Evolutionary conservation across 108 stramenopile genomes (phyloP), one percentile per base, ranked within the genome.

Genomic region (Epipyxis sp.): DNA sequence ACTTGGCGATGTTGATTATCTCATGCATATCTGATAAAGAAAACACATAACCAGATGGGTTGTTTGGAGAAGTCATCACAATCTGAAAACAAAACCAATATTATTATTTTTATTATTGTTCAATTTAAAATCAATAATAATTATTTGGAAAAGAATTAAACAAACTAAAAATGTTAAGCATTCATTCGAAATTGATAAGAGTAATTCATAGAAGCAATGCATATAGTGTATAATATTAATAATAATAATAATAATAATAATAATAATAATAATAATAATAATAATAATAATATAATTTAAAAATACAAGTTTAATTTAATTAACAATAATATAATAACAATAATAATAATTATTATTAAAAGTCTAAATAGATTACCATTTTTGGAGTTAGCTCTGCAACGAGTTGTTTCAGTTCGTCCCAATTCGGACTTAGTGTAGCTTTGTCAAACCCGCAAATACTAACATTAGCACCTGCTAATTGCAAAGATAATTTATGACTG

Each of bases 401-500:
- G 44, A 77, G 80, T 35, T 78, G 59, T 67, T 69, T 39, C 59
- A 82, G 44, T 59, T 67, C 34, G 61, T 86, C 87, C 44, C 91
- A 77, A 10, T 77, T 72, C 1, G 81, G 44, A 78, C 83, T 59
- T 2, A 92, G 82, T 89, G 90, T 89, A 1, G 78, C 69, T 39
- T 81, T 37, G 34, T 65, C 61, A 83, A 88, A 85, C 10, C 90
- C 91, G 30, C 84, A 80, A 1, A 91, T 90, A 1, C 85, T 58
- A 29, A 83, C 82, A 2, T 74, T 76, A n/a, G 32, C 44, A 3
- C 79, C 79, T 32, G 34, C 57, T 77, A 91, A 86, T 84, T 92
- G 91, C 39, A 94, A 69, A 1, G 92, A 91, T 90, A 94, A 92
- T 74, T 92, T 89, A 79, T 97, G 94, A 80, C 92, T 93, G 83